phyloP scores from a whole-genome alignment of 2,329 filamentous ascomycete species.

The Diaporthe destruens region DNA sequence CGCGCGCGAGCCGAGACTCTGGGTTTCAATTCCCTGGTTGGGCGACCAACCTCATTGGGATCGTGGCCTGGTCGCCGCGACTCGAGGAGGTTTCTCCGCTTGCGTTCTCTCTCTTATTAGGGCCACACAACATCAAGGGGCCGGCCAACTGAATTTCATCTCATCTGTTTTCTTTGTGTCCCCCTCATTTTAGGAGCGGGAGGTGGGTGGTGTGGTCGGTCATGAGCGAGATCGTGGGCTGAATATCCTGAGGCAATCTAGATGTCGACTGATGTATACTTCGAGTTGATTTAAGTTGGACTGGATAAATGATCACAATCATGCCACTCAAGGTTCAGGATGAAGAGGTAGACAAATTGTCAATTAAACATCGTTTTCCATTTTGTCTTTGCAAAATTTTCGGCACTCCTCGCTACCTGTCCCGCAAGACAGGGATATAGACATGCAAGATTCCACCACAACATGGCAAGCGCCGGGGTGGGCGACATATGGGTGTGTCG shows the following conservation, averaged over 20 bases:
- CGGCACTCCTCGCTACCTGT: constrained; percentile 1
- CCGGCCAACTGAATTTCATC: not conserved
- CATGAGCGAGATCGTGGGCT: not conserved
- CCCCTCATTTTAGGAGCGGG: too few relatives aligned
- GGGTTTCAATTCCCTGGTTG: constrained; percentile 39
- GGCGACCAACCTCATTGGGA: constrained; percentile 40
- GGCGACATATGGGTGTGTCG: not conserved
- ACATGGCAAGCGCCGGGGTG: not conserved
- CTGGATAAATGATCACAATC: not conserved
- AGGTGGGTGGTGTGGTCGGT: not conserved
- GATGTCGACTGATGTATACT: not conserved
- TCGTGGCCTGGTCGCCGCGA: constrained; percentile 39
- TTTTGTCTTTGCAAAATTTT: not conserved
- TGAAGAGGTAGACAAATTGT: not conserved
- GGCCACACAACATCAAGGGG: not conserved
- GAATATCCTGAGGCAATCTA: not conserved
- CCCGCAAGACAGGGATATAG: not conserved
- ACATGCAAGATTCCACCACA: not conserved
- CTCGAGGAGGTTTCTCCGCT: constrained; percentile 31
- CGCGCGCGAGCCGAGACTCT: constrained; percentile 23
- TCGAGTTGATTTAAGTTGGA: too few relatives aligned
- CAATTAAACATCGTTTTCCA: not conserved
- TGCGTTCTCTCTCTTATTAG: not conserved
- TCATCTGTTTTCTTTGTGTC: too few relatives aligned
- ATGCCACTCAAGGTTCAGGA: not conserved